A percentile compares a stretch with the other conserved stretches of the same genome.
phyloP scores from a whole-genome alignment of 1,284 basidiomycete species.

The Ustilago cynodontis region DNA sequence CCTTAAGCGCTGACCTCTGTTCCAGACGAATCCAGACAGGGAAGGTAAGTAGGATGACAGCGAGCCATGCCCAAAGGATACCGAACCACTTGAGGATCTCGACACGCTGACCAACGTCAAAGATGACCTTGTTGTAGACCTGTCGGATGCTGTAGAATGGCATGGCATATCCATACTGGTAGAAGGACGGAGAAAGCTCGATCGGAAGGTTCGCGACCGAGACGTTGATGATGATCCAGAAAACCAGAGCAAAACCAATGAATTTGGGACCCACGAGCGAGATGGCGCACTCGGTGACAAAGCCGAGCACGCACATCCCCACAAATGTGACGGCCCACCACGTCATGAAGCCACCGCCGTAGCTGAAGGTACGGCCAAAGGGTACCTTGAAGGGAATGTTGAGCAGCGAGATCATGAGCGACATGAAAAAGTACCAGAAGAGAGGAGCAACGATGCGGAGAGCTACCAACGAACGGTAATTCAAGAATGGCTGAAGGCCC shows the following conservation, averaged over 20 bases:
- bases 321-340: slow-evolving; percentile 59
- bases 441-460: slow-evolving; percentile 58
- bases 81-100: slow-evolving; percentile 63
- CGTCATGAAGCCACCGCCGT: slow-evolving; percentile 65
- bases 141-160: slow-evolving; percentile 63
- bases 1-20: slow-evolving; percentile 27
- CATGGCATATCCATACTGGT: slow-evolving; percentile 62
- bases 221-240: slow-evolving; percentile 66
- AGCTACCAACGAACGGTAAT: slow-evolving; percentile 50
- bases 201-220: slow-evolving; percentile 56
- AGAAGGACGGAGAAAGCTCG: slow-evolving; percentile 53
- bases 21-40: slow-evolving; percentile 62
- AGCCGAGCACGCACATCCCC: slow-evolving; percentile 60
- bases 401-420: slow-evolving; percentile 63
- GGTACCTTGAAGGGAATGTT: slow-evolving; percentile 64
- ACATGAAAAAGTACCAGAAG: slow-evolving; percentile 54
- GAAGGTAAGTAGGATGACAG: slow-evolving; percentile 56
- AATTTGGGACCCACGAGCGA: slow-evolving; percentile 58
- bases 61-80: slow-evolving; percentile 65
- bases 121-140: slow-evolving; percentile 63
- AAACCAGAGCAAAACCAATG: slow-evolving; percentile 58
- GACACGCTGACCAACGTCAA: slow-evolving; percentile 56
- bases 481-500: slow-evolving; percentile 52
- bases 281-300: slow-evolving; percentile 57
- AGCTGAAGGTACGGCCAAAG: slow-evolving; percentile 54